Evolutionary conservation across 495 filamentous ascomycete species (phyloP).

Genomic region (Aspergillus biplanus): DNA sequence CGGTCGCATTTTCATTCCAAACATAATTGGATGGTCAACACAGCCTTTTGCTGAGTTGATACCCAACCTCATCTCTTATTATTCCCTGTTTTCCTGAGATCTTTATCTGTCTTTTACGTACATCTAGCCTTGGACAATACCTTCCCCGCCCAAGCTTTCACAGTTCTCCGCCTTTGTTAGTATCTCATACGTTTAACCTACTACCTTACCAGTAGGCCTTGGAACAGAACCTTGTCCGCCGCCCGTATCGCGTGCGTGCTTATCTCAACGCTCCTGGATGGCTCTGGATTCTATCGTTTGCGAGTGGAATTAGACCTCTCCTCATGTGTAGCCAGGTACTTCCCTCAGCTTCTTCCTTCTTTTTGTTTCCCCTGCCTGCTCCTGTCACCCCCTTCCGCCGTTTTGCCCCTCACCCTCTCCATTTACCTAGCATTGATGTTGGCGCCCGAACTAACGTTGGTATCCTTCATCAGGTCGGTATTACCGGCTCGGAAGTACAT

Average conservation of each 20-base stretch:
- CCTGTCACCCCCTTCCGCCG: slow-evolving; percentile 6
- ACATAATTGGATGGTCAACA: slow-evolving; percentile 26
- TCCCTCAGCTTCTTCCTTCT: slow-evolving; percentile 4
- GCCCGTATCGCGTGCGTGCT: slow-evolving; percentile 37
- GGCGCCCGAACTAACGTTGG: slow-evolving; percentile 7
- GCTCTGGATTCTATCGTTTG: slow-evolving; percentile 26
- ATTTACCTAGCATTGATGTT: background rate
- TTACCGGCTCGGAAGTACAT: background rate
- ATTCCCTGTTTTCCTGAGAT: slow-evolving; percentile 1
- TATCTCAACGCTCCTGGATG: slow-evolving; percentile 36
- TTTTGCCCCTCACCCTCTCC: slow-evolving; percentile 11
- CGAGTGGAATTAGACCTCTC: slow-evolving; percentile 30
- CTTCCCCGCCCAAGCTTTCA: slow-evolving; percentile 5
- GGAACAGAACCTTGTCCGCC: slow-evolving; percentile 13
- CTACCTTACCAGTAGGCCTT: background rate
- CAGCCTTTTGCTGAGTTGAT: slow-evolving; percentile 23
- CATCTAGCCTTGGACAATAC: background rate
- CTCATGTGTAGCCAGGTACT: slow-evolving; percentile 17
- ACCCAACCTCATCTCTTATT: slow-evolving; percentile 34
- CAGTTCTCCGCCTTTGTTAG: slow-evolving; percentile 10
- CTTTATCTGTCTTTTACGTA: background rate
- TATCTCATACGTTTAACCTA: too few relatives aligned
- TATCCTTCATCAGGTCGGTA: slow-evolving; percentile 9
- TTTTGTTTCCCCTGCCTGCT: slow-evolving; percentile 1
- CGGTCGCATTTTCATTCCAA: background rate